These are phyloP conservation scores for Dunaliella salina DNA, from an alignment of 163 green algal genomes.

Conservation along the genomic window DNA sequence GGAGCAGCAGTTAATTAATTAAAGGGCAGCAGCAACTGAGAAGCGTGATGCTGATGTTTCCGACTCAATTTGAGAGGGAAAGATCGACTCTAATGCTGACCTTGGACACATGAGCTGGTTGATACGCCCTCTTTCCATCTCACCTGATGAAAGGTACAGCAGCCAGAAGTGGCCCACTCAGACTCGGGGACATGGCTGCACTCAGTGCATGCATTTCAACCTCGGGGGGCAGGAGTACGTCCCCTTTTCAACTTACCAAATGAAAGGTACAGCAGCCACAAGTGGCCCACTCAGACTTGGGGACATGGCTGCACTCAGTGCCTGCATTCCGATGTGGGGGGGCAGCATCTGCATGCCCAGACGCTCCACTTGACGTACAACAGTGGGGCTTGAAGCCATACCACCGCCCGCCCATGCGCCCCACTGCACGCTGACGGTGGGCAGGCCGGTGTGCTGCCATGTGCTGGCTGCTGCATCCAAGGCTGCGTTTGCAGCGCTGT, in stretches of 20 bases:
- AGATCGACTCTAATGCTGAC: too few species aligned
- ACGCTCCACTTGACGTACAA: slow-evolving; percentile 54
- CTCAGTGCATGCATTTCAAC: slow-evolving; percentile 57
- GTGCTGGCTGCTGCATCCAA: slow-evolving; percentile 58
- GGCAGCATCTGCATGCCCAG: slow-evolving; percentile 73
- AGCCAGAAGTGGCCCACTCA: slow-evolving; percentile 27
- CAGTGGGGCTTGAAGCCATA: slow-evolving; percentile 68
- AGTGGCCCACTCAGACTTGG: slow-evolving; percentile 12
- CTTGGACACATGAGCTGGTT: not conserved
- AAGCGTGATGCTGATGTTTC: not conserved
- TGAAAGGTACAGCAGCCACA: slow-evolving; percentile 54
- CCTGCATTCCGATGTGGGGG: slow-evolving; percentile 49
- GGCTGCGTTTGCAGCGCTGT: slow-evolving; percentile 73
- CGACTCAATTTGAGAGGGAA: not conserved
- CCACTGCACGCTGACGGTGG: slow-evolving; percentile 64
- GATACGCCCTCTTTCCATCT: not conserved
- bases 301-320: slow-evolving; percentile 41
- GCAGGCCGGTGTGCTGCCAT: slow-evolving; percentile 13
- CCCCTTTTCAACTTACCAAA: slow-evolving; percentile 24
- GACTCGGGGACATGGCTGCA: slow-evolving; percentile 19
- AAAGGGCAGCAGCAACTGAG: not conserved
- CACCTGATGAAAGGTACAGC: slow-evolving; percentile 56
- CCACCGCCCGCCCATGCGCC: slow-evolving; percentile 76
- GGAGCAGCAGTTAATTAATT: not conserved
- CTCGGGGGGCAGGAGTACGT: slow-evolving; percentile 33